Conservation (phyloP, 768 basidiomycete species). For the Trametes coccinea region DNA sequence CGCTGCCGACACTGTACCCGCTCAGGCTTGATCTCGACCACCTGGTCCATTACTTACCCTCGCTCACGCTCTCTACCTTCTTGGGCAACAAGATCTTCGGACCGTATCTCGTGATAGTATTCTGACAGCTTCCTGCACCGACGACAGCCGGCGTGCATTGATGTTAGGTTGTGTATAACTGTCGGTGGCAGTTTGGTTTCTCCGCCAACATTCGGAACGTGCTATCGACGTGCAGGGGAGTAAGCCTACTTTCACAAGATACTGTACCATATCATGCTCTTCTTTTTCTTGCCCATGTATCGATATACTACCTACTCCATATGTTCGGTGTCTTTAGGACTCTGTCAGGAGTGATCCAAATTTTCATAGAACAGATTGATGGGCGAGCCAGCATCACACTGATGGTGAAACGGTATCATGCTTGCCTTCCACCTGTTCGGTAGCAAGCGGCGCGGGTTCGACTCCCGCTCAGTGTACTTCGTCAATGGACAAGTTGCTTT, state of each 20-base stretch:
- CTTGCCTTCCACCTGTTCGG: conserved; percentile 22
- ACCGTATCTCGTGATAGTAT: conserved; percentile 12
- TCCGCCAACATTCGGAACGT: too few species aligned
- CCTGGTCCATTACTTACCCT: too few species aligned
- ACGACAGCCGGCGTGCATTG: not conserved
- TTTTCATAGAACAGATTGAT: too few species aligned
- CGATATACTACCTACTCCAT: too few species aligned
- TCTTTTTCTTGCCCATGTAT: too few species aligned
- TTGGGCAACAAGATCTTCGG: too few species aligned
- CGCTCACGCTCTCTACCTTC: too few species aligned
- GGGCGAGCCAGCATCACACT: conserved; percentile 7
- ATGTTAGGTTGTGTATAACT: too few species aligned
- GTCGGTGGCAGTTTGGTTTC: too few species aligned
- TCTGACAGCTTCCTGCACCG: conserved; percentile 3
- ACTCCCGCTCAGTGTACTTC: conserved; percentile 25
- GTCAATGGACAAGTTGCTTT: too few species aligned
- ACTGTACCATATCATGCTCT: not conserved
- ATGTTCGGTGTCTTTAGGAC: too few species aligned
- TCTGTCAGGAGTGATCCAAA: too few species aligned
- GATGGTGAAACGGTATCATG: conserved; percentile 29
- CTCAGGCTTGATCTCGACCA: not conserved
- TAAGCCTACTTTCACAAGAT: conserved; percentile 10
- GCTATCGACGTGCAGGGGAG: not conserved
- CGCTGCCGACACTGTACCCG: not conserved
- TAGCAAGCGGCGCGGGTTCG: conserved; percentile 27